These are phyloP conservation scores for Penicillium capsulatum DNA, from an alignment of 2,329 filamentous ascomycete species.

Conservation along the genomic window DNA sequence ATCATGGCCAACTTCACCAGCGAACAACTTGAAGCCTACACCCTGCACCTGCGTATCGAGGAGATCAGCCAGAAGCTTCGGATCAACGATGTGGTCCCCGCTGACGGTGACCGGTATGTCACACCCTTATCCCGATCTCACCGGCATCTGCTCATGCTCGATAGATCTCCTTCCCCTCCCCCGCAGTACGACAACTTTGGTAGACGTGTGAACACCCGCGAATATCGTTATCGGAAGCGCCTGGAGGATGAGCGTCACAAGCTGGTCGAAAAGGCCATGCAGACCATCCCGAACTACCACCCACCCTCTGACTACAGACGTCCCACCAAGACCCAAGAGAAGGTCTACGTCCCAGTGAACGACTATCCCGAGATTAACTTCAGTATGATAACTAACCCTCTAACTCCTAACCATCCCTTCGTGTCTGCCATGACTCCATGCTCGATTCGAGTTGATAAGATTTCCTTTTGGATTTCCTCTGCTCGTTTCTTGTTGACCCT, in stretches of 20 bases:
- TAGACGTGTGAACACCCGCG: constrained; percentile 97
- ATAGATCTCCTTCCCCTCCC: constrained; percentile 86
- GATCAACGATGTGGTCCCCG: constrained; percentile 97
- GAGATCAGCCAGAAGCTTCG: constrained; percentile 99
- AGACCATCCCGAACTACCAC: constrained; percentile 98
- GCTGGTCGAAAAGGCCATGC: constrained; percentile 98
- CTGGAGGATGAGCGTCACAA: constrained; percentile 99
- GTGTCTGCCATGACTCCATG: constrained; percentile 40
- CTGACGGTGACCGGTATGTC: constrained; percentile 82
- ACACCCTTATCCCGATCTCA: neutral
- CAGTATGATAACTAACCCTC: constrained; percentile 99
- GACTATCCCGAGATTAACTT: constrained; percentile 99
- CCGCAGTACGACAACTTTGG: constrained; percentile 99
- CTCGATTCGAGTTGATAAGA: constrained; percentile 42
- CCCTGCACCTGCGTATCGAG: constrained; percentile 91
- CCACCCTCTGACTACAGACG: constrained; percentile 97
- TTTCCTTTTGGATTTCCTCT: constrained; percentile 34
- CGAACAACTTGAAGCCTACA: constrained; percentile 96
- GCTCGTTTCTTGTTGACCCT: constrained; percentile 44
- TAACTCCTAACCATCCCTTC: constrained; percentile 65
- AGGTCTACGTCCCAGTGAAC: constrained; percentile 99
- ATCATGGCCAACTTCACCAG: constrained; percentile 98
- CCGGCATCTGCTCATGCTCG: constrained; percentile 12
- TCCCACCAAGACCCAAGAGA: constrained; percentile 99
- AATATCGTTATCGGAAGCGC: constrained; percentile 96